phyloP scores from a whole-genome alignment of 2,329 filamentous ascomycete genomes.

The Magnaporthiopsis poae region DNA sequence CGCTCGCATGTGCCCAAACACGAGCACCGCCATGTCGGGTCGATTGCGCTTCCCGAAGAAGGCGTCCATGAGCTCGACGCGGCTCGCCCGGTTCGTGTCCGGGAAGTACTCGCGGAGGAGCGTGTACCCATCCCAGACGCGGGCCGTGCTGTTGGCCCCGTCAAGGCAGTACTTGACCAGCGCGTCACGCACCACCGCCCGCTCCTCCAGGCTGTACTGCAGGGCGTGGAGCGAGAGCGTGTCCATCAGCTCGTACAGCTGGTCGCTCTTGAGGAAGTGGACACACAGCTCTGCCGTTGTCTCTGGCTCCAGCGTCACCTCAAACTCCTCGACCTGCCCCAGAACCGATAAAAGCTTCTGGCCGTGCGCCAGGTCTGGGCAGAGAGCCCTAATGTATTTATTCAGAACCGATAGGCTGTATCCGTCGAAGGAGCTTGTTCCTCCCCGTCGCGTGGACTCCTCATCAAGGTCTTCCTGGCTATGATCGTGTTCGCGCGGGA shows the following conservation, averaged over 20 bases:
- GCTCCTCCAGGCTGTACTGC: slow-evolving; percentile 60
- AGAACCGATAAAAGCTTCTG: slow-evolving; percentile 64
- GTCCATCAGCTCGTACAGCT: slow-evolving; percentile 70
- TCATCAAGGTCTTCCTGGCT: slow-evolving; percentile 41
- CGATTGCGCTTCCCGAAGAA: slow-evolving; percentile 66
- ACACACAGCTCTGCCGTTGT: slow-evolving; percentile 67
- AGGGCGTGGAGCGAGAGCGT: slow-evolving; percentile 67
- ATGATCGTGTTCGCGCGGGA: slow-evolving; percentile 10
- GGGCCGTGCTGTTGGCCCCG: slow-evolving; percentile 47
- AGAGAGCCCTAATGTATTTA: slow-evolving; percentile 60
- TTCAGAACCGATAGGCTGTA: slow-evolving; percentile 40
- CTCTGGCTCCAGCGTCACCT: slow-evolving; percentile 59
- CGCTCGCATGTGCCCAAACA: slow-evolving; percentile 91
- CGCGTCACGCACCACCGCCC: slow-evolving; percentile 53
- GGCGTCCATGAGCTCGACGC: slow-evolving; percentile 65
- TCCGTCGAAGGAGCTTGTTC: background rate
- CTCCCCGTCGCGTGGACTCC: slow-evolving; percentile 45
- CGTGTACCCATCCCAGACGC: slow-evolving; percentile 57
- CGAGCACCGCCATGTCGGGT: slow-evolving; percentile 72
- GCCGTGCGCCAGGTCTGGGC: slow-evolving; percentile 49
- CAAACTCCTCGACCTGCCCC: slow-evolving; percentile 60
- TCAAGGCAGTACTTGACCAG: slow-evolving; percentile 63
- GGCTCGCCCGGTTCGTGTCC: slow-evolving; percentile 53
- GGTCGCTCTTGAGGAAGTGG: slow-evolving; percentile 64
- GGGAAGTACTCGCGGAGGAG: slow-evolving; percentile 55